Conservation (phyloP, 768 basidiomycete species). For the Gloeopeniophorella convolvens region DNA sequence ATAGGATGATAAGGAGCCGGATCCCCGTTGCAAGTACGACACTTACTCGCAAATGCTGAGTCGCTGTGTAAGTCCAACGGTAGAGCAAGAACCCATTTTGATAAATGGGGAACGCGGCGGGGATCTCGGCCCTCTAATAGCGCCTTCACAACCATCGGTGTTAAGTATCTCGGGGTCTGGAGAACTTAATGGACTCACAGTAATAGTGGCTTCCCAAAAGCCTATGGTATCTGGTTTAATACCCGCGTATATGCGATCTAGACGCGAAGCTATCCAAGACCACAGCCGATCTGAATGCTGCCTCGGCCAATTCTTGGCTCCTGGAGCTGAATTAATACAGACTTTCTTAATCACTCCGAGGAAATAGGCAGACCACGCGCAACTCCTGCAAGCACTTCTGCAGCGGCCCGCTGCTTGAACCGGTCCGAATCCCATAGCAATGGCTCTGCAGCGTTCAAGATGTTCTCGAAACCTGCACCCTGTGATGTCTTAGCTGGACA, state of each 20-base stretch:
- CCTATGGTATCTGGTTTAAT: conserved; percentile 81
- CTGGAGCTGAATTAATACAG: conserved; percentile 30
- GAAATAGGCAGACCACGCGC: conserved; percentile 49
- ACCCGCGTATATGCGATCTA: conserved; percentile 59
- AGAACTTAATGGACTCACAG: conserved; percentile 31
- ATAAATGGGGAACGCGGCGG: conserved; percentile 61
- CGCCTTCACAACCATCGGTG: conserved; percentile 17
- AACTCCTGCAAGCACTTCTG: conserved; percentile 66
- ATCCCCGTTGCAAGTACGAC: conserved; percentile 7
- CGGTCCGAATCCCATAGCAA: conserved; percentile 62
- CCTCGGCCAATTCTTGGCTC: conserved; percentile 80
- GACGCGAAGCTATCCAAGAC: conserved; percentile 59
- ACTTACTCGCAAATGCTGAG: conserved; percentile 81
- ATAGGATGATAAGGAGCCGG: neutral
- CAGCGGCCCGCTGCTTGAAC: conserved; percentile 80
- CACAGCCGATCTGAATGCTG: conserved; percentile 50
- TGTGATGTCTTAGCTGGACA: conserved; percentile 61
- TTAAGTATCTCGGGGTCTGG: conserved; percentile 1
- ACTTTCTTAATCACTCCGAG: neutral
- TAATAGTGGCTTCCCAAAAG: conserved; percentile 68
- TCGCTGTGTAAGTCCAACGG: conserved; percentile 79
- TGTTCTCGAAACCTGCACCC: conserved; percentile 41
- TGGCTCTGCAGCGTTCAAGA: conserved; percentile 52
- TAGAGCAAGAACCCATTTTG: conserved; percentile 70
- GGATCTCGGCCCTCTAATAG: conserved; percentile 68